Evolutionary conservation across 129 eudicot species (phyloP).

Genomic region (Kitagawia praeruptora): DNA sequence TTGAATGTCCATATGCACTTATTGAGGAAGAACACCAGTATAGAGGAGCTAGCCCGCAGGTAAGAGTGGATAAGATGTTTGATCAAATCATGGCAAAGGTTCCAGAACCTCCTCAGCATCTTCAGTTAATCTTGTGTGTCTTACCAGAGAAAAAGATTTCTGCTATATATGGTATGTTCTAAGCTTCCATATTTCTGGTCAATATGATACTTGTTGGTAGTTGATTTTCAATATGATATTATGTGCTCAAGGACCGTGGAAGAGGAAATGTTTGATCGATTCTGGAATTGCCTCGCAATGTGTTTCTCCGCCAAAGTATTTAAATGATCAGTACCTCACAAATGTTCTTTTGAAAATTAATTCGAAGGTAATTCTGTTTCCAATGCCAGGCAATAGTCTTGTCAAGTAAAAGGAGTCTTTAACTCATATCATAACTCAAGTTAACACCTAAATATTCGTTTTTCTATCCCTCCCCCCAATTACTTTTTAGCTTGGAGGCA

Average conservation of each 20-base stretch:
- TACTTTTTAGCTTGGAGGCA: conserved; percentile 62
- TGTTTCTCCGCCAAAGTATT: conserved; percentile 46
- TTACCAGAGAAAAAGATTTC: conserved; percentile 69
- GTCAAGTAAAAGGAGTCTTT: neutral
- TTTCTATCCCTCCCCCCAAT: neutral
- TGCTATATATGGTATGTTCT: conserved; percentile 59
- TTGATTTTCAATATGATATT: neutral
- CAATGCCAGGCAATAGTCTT: neutral
- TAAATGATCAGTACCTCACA: conserved; percentile 80
- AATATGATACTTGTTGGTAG: neutral
- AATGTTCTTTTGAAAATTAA: conserved; percentile 70
- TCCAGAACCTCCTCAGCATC: conserved; percentile 56
- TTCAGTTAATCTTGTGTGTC: conserved; percentile 74
- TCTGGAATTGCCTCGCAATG: conserved; percentile 71
- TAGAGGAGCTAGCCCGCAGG: conserved; percentile 43
- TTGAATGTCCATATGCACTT: conserved; percentile 61
- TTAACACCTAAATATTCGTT: neutral
- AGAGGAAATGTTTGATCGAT: conserved; percentile 47
- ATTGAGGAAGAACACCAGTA: conserved; percentile 70
- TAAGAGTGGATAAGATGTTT: conserved; percentile 78
- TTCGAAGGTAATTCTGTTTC: conserved; percentile 38
- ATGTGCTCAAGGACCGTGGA: conserved; percentile 67
- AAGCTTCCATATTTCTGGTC: neutral
- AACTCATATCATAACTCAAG: neutral
- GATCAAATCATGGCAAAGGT: conserved; percentile 56